These are phyloP conservation scores for Aspergillus sp. DNA, from an alignment of 2,329 filamentous ascomycete species.

Conservation along the genomic window DNA sequence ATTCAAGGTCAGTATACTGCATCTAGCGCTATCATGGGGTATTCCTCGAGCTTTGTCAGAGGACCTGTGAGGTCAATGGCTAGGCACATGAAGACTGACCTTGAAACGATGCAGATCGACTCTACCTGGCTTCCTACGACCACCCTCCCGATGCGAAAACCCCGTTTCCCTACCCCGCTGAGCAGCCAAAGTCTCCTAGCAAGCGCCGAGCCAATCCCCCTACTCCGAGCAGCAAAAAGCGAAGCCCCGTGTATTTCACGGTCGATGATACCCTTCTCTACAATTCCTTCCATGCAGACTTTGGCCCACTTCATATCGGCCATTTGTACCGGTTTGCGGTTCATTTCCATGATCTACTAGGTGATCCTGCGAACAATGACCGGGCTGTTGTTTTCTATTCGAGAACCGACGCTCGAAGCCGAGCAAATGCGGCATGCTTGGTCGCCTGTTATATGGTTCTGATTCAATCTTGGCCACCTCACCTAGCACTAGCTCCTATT, in stretches of 20 bases:
- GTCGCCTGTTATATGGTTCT: constrained; percentile 98
- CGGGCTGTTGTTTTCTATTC: constrained; percentile 96
- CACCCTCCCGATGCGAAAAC: constrained; percentile 80
- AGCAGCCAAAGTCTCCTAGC: constrained; percentile 67
- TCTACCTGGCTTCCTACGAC: constrained; percentile 92
- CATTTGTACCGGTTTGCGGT: constrained; percentile 97
- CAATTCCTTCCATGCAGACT: constrained; percentile 98
- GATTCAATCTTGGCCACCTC: constrained; percentile 96
- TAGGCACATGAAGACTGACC: constrained; percentile 4
- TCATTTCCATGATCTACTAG: constrained; percentile 92
- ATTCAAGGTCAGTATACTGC: constrained; percentile 73
- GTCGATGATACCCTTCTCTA: constrained; percentile 91
- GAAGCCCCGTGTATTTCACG: constrained; percentile 87
- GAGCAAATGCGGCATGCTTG: constrained; percentile 86
- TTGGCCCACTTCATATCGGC: constrained; percentile 95
- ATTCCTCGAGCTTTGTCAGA: background rate
- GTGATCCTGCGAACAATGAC: constrained; percentile 86
- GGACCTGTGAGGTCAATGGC: background rate
- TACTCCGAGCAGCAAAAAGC: constrained; percentile 56
- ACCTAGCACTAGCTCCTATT: constrained; percentile 91
- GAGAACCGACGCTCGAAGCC: constrained; percentile 86
- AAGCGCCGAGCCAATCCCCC: constrained; percentile 71
- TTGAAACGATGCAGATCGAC: constrained; percentile 67
- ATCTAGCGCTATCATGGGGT: constrained; percentile 8
- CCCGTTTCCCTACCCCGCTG: constrained; percentile 77